Conservation (phyloP, 441 rosid genomes). For the Populus hybrid region DNA sequence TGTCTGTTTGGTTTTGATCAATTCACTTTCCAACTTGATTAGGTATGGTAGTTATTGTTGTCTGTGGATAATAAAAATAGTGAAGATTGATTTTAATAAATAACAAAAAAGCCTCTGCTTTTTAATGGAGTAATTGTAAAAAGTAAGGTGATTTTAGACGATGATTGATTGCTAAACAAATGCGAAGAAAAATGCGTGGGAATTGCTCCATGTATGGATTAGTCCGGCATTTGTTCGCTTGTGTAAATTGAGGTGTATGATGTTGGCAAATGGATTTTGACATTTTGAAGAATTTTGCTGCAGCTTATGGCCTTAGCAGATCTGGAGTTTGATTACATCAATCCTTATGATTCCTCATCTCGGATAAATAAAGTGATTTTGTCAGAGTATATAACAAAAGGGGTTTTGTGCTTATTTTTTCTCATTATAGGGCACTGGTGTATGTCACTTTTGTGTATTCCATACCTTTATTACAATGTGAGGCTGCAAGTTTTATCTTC, state of each 20-base stretch:
- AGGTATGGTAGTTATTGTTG: background rate
- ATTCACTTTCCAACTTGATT: background rate
- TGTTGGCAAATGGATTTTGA: conserved; percentile 8
- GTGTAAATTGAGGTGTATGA: background rate
- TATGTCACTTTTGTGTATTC: conserved; percentile 71
- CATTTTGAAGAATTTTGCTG: conserved; percentile 19
- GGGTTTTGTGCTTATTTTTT: conserved; percentile 57
- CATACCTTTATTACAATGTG: conserved; percentile 81
- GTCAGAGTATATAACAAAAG: conserved; percentile 76
- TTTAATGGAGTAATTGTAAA: background rate
- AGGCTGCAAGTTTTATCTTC: conserved; percentile 64
- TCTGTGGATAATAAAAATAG: background rate
- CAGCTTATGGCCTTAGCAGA: conserved; percentile 98
- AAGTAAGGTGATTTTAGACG: background rate
- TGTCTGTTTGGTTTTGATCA: background rate
- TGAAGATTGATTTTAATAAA: background rate
- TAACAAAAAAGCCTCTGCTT: background rate
- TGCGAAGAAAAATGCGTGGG: background rate
- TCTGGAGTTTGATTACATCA: conserved; percentile 93
- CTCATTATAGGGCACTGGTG: conserved; percentile 88
- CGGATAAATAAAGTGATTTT: conserved; percentile 70
- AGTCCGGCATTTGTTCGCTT: background rate
- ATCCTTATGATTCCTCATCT: conserved; percentile 87
- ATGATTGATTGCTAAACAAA: background rate
- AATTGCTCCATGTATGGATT: background rate